phyloP scores from a whole-genome alignment of 1,139 yeast genomes.

The Saccharomyces hybrid region DNA sequence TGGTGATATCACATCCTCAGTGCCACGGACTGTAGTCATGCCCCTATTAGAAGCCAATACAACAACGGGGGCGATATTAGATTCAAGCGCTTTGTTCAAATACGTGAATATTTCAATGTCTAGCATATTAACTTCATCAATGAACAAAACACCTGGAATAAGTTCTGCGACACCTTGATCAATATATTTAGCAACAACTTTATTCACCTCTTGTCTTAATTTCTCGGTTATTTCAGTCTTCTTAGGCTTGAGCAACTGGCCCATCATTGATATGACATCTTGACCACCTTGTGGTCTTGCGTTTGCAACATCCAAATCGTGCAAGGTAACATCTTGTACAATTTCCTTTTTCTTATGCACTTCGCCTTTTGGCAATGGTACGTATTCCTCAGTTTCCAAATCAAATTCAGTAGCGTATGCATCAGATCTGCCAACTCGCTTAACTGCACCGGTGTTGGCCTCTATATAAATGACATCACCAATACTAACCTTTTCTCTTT shows the following conservation, averaged over 20 bases:
- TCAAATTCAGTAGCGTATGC: conserved; percentile 98
- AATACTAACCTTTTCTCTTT: conserved; percentile 86
- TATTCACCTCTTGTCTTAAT: conserved; percentile 85
- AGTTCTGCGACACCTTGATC: conserved; percentile 98
- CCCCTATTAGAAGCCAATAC: conserved; percentile 95
- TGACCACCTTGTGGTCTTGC: conserved; percentile 99
- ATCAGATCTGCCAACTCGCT: conserved; percentile 95
- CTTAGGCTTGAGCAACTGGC: conserved; percentile 89
- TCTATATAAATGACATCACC: conserved; percentile 98
- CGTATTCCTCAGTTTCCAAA: conserved; percentile 96
- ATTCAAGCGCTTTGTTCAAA: conserved; percentile 86
- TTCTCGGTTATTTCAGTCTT: conserved; percentile 99
- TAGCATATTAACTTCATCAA: conserved; percentile 96
- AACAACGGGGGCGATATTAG: conserved; percentile 87
- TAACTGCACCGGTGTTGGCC: conserved; percentile 95
- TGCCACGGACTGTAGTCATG: conserved; percentile 81
- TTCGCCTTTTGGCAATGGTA: conserved; percentile 97
- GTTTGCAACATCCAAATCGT: conserved; percentile 92
- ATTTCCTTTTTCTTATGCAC: conserved; percentile 98
- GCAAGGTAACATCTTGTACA: conserved; percentile 94
- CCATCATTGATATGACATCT: conserved; percentile 98
- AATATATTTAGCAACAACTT: conserved; percentile 90
- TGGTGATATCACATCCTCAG: conserved; percentile 83
- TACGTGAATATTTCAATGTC: conserved; percentile 95
- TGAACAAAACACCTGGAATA: conserved; percentile 94